Evolutionary conservation across 768 basidiomycete genomes (phyloP), one percentile per base, ranked within the genome.

Genomic region (Boletus insuetus): DNA sequence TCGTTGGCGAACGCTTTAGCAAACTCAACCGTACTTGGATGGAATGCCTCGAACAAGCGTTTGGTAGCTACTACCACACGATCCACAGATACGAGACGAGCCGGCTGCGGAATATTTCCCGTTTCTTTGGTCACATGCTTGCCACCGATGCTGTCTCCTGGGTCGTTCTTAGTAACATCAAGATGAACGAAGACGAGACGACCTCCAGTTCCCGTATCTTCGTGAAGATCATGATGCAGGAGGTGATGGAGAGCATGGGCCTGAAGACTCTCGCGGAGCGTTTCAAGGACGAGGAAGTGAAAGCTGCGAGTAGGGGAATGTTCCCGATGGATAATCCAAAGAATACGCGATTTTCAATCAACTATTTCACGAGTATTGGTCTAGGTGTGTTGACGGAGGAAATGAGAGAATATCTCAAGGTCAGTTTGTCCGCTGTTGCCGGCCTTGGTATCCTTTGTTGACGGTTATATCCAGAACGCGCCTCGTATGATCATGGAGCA

Each of bases 61-160:
- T 98, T 74, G 72, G 67, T 42, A 89, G 82, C 67, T 98, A 98
- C 73, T 99, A 94, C 76, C 86, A 83, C 20, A 98, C 97, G 6
- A 93, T 98, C 65, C 97, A 99, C 76, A 89, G 97, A 58, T 98
- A 98, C 73, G 97, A 99, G 74, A 97, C 97, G 19, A 99, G 98
- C 73, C 91, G 95, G 12, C 79, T 99, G 20, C 92, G 97, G 49
- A 99, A 98, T 69, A 97, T 99, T 58, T 91, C 92, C 11, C 85
- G 94, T 41, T 94, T 99, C 78, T 98, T 99, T 63, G 97, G 97
- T 2, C 94, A 97, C 68, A 77, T 98, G 24, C 58, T 98, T 56
- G 82, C 89, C 8, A 86, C 82, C 19, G 97, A 99, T 69, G 81
- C 91, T 1, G 79, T 98, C 50, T 91, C 91, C 2, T 98, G 97